Evolutionary conservation across 2,329 filamentous ascomycete species (phyloP), one percentile per base, ranked within the genome.

Genomic region (Pseudogymnoascus sp.): DNA sequence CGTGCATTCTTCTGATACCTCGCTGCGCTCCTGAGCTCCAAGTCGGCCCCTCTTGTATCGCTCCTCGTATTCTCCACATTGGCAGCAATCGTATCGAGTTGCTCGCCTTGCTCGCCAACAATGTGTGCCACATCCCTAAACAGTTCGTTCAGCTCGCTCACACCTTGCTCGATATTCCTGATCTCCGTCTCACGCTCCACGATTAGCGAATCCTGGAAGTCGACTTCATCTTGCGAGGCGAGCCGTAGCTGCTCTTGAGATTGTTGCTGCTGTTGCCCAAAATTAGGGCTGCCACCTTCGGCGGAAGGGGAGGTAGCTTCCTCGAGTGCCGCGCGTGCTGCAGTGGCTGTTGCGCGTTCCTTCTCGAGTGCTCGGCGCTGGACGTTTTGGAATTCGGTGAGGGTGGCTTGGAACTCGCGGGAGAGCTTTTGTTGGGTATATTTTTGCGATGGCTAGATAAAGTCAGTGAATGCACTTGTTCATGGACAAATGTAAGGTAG

Each of bases 41-140:
- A 77, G 74, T 97, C 91, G 44, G 93, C 96, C 40, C 91, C 91
- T 62, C 86, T 82, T 11, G 92, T 96, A 72, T 96, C 88, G 64
- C 88, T 86, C 65, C 88, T 84, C 53, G 93, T 90, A 66, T 87
- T 87, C 74, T 95, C 86, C 6, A 97, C 91, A 70, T 97, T 97
- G 69, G 91, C 88, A 66, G 86, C 87, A 70, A 99, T 96, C 16
- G 90, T 90, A 72, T 93, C 89, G 31, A 99, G 80, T 76, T 90
- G 86, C 70, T 91, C 90, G 61, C 95, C 95, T 77, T 99, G 95
- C 77, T 97, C 93, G 65, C 86, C 86, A 61, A 99, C 93, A 75
- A 99, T 97, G 75, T 96, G 92, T 56, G 93, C 95, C n/a, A 99
- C 92, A 78, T 99, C 93, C 67, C 93, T 84, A 81, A 99, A 99